Conservation (phyloP, 2,329 filamentous ascomycete genomes). For the Nothophaeocryptopus gaeumannii region DNA sequence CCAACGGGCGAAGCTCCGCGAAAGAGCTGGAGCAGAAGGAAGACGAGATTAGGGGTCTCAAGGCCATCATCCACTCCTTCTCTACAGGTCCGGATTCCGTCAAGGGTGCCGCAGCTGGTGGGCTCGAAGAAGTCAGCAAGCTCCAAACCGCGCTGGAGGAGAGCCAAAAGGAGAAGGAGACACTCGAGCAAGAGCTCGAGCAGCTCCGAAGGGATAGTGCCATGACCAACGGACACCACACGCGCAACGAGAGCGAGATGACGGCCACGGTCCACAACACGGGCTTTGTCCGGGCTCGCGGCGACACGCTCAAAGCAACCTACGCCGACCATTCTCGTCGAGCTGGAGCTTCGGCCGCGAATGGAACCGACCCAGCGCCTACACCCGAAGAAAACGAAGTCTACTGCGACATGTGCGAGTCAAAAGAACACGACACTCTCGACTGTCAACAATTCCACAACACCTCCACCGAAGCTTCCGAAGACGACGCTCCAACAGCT, state of each 20-base stretch:
- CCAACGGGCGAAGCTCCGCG: slow-evolving; percentile 40
- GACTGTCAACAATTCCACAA: slow-evolving; percentile 64
- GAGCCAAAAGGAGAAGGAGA: slow-evolving; percentile 75
- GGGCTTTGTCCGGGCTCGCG: slow-evolving; percentile 38
- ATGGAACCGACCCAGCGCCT: slow-evolving; percentile 5
- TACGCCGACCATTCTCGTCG: slow-evolving; percentile 58
- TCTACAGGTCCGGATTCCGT: slow-evolving; percentile 64
- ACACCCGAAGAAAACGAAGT: slow-evolving; percentile 38
- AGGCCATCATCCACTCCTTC: slow-evolving; percentile 95
- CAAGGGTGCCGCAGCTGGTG: slow-evolving; percentile 24
- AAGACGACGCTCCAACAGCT: slow-evolving; percentile 11
- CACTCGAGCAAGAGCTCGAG: slow-evolving; percentile 86
- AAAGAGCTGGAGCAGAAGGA: slow-evolving; percentile 91
- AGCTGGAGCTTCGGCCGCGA: neutral
- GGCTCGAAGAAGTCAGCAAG: slow-evolving; percentile 50
- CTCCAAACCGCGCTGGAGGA: slow-evolving; percentile 63
- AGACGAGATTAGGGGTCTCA: slow-evolving; percentile 93
- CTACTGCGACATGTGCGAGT: slow-evolving; percentile 96
- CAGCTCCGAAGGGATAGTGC: slow-evolving; percentile 43
- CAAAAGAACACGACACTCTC: slow-evolving; percentile 85
- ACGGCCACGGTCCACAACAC: slow-evolving; percentile 26
- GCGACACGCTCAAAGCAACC: slow-evolving; percentile 62
- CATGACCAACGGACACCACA: slow-evolving; percentile 51
- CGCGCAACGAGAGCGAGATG: slow-evolving; percentile 33
- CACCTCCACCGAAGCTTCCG: slow-evolving; percentile 18